Base-by-base conservation (phyloP, 164 flowering plant species). In the Berberis vulgaris region DNA sequence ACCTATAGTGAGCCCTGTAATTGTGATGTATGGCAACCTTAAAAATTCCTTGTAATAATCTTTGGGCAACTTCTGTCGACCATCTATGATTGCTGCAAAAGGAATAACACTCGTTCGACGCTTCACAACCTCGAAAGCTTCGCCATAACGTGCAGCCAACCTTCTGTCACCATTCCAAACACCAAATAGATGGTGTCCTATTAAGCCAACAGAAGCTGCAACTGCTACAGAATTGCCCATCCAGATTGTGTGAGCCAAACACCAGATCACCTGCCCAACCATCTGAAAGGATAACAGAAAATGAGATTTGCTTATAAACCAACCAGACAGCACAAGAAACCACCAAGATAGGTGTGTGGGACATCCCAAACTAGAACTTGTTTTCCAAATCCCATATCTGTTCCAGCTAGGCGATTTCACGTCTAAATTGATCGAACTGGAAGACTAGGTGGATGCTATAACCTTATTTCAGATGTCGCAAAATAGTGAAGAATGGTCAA, bases 191-290 rank as follows among this genome's bases (percentile, higher is more conserved):
- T 94, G 96, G 76, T 94, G 97, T 41, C 83, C 96, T 13, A 91
- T 86, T 63, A 94, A 69, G 49, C 99, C 99, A 43, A 85, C 9
- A 6, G 99, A 91, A 13, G 97, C 95, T 70, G 97, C 96, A n/a
- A 78, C 85, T 7, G 87, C 83, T 5, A 94, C 96, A 7, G 99
- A 82, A 76, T 89, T 91, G 61, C 97, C 99, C 13, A 87, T 84
- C 99, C 96, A 94, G 12, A 87, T 38, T 45, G 88, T 82, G 76
- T 94, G 98, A 72, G 97, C 96, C 72, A 94, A 64, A 79, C 99
- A 91, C 99, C 99, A 94, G 10, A 94, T 75, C 57, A 85, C 96
- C 78, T 94, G 99, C 64, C 99, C 99, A 61, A 86, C 99, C 96
- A 91, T 83, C 97, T 94, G 76, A 26, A 65, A 40, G 12, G 10